Evolutionary conservation across 2,329 filamentous ascomycete species (phyloP), one percentile per base, ranked within the genome.

Genomic region (Talaromyces sp.): DNA sequence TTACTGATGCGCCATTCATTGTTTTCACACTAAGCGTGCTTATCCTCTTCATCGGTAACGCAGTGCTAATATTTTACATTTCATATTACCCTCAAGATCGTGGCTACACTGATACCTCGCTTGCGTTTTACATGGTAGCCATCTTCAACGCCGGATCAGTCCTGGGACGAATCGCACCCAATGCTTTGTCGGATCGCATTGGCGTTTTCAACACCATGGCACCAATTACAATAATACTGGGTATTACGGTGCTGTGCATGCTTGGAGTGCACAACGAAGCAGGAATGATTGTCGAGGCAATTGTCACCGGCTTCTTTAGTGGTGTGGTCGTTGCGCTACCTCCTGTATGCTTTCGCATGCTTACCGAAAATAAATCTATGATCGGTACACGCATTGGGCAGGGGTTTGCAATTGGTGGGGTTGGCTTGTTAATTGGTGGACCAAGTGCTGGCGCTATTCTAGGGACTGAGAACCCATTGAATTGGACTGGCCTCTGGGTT

Each of bases 61-160:
- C 84, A 68, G 80, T 84, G 2, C 73, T 80, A 57, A 77, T 76
- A 61, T 81, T 79, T 70, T 77, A 75, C 47, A 74, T 82, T 61
- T 77, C 81, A 60, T 75, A 73, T 2, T 84, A 82, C 59, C 79
- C 81, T 2, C 69, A 78, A 3, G 70, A 72, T 1, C 73, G 79
- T 0, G 75, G 79, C 1, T 80, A 81, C n/a, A 78, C 82, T 0
- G 73, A 78, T 66, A 70, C 79, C 3, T 79, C 83, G 0, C 74
- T 90, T 1, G 85, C 86, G 0, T 89, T 87, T 68, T 91, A 90
- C 71, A 81, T 91, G 19, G 77, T 91, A 3, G 84, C 89, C 1
- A 87, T 91, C 66, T 80, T 91, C 69, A 91, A 91, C 71, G 85
- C 82, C 0, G 85, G 87, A 1, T 87, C 85, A 0, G 82, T 83